Evolutionary conservation across 2,329 filamentous ascomycete species (phyloP).

Genomic region (Myriosclerotinia curreyana): DNA sequence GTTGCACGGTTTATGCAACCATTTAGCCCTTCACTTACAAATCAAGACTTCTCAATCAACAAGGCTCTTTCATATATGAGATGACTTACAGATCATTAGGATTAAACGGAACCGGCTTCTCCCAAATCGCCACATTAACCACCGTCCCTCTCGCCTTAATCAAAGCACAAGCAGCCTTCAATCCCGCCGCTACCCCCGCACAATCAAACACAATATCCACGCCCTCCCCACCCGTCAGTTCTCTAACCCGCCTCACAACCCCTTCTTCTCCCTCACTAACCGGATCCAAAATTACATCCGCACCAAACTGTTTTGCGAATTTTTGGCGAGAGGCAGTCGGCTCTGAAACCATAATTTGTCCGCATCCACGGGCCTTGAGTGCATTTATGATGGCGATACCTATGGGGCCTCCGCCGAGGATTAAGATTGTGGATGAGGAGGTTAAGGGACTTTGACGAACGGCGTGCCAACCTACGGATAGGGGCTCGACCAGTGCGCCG

Average conservation of each 20-base stretch:
- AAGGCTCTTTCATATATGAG: not conserved
- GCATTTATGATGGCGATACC: constrained; percentile 58
- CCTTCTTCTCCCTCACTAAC: constrained; percentile 50
- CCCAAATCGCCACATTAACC: constrained; percentile 65
- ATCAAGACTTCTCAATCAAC: not conserved
- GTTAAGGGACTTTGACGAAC: constrained; percentile 50
- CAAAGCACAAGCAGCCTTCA: constrained; percentile 45
- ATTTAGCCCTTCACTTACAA: too few relatives aligned
- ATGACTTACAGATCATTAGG: constrained; percentile 47
- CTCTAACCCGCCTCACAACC: constrained; percentile 45
- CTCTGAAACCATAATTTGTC: constrained; percentile 57
- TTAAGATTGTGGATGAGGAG: constrained; percentile 48
- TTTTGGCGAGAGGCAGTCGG: constrained; percentile 49
- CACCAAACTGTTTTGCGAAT: constrained; percentile 54
- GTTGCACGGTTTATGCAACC: too few relatives aligned
- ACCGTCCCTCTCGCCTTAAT: constrained; percentile 55
- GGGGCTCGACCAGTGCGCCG: constrained; percentile 59
- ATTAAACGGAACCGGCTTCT: constrained; percentile 51
- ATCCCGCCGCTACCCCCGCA: constrained; percentile 55
- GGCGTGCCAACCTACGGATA: constrained; percentile 64
- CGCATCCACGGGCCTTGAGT: constrained; percentile 52
- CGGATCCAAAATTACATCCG: constrained; percentile 53
- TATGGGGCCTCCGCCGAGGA: constrained; percentile 62
- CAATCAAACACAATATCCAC: constrained; percentile 61
- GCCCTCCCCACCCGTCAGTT: constrained; percentile 49